Conservation (phyloP, 2,329 filamentous ascomycete species). For the Parafenestella ontariensis region DNA sequence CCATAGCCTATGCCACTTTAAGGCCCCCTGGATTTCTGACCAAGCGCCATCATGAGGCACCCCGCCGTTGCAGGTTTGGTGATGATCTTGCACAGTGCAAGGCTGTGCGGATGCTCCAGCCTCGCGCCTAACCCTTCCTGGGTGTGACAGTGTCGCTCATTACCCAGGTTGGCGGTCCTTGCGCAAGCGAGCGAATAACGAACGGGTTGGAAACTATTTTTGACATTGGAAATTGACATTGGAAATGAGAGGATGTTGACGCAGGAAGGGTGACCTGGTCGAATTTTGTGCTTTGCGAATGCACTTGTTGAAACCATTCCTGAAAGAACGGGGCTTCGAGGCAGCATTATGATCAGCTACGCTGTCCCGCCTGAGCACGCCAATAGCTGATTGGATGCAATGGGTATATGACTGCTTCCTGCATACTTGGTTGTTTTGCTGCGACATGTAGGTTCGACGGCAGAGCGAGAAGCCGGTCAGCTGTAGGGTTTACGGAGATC, state of each 20-base stretch:
- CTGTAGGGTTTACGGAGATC: neutral
- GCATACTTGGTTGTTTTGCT: no score
- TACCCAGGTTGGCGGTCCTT: neutral
- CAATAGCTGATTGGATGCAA: no score
- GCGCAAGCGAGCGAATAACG: constrained; percentile 1
- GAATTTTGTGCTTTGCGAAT: neutral
- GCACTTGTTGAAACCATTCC: neutral
- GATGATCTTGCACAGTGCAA: neutral
- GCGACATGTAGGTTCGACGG: no score
- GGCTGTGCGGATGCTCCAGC: no score
- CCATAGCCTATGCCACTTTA: neutral
- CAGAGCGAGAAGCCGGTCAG: no score
- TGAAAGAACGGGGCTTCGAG: neutral
- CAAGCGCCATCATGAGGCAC: neutral
- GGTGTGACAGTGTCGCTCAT: neutral
- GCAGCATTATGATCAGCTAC: no score
- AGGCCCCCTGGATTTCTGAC: neutral
- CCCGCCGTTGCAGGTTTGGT: neutral
- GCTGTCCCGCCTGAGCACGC: no score
- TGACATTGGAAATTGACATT: no score
- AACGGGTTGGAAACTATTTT: neutral
- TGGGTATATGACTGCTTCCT: no score
- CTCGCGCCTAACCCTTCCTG: constrained; percentile 1
- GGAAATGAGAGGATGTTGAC: neutral
- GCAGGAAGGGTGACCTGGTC: neutral